Percentiles rank a stretch among this genome's conserved stretches.
phyloP scores from a whole-genome alignment of 495 filamentous ascomycete genomes.

The Aspergillus bridgeri region DNA sequence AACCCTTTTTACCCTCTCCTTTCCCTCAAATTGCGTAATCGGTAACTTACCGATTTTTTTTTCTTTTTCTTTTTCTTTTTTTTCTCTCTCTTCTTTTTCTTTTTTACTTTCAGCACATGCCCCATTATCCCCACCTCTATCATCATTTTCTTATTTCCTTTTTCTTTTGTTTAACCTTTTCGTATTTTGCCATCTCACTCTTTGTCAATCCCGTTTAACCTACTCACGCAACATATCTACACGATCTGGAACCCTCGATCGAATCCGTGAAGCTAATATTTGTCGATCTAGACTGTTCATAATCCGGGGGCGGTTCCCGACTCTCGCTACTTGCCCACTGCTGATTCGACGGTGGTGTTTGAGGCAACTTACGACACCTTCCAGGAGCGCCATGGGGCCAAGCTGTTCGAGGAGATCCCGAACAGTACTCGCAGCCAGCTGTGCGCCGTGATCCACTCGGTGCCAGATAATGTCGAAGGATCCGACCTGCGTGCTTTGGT shows the following conservation, averaged over 20 bases:
- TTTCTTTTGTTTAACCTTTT: conserved; percentile 8
- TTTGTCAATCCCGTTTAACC: conserved; percentile 7
- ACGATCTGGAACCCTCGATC: not conserved
- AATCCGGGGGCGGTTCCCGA: conserved; percentile 48
- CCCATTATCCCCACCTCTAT: too few relatives aligned
- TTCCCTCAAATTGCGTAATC: not conserved
- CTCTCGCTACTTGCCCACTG: conserved; percentile 37
- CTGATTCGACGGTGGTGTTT: conserved; percentile 47
- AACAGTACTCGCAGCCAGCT: conserved; percentile 33
- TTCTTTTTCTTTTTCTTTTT: not conserved
- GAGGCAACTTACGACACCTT: conserved; percentile 45
- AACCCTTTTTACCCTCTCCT: conserved; percentile 9
- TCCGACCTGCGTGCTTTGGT: conserved; percentile 33
- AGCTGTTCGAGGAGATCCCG: conserved; percentile 31
- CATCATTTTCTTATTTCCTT: too few relatives aligned
- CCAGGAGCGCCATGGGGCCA: conserved; percentile 31
- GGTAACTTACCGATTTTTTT: conserved; percentile 2
- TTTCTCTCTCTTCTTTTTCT: not conserved
- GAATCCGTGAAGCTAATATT: conserved; percentile 12
- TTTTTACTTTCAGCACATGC: not conserved
- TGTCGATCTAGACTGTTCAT: conserved; percentile 40
- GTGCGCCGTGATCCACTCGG: conserved; percentile 42
- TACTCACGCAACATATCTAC: conserved; percentile 12
- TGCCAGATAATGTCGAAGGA: conserved; percentile 32
- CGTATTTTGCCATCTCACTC: conserved; percentile 3